Conservation (phyloP, 352 stramenopile genomes). For the Phytophthora pisi region DNA sequence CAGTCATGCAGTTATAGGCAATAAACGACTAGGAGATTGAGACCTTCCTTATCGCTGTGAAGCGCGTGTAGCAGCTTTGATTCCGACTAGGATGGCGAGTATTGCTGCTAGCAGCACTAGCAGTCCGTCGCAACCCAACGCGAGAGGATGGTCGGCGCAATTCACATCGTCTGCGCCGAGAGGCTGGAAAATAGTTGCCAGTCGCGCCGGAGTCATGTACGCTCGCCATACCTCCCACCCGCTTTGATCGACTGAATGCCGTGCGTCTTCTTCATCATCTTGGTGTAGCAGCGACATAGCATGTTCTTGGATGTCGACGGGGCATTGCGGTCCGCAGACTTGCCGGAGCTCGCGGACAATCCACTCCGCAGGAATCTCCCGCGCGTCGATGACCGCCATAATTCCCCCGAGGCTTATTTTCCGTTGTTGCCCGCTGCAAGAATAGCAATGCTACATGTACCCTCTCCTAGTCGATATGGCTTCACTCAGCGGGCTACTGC, state of each 20-base stretch:
- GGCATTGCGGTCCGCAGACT: conserved; percentile 1
- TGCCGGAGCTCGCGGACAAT: conserved; percentile 6
- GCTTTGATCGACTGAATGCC: not conserved
- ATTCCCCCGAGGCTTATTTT: not conserved
- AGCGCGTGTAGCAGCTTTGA: conserved; percentile 7
- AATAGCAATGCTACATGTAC: not conserved
- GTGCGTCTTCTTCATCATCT: conserved; percentile 10
- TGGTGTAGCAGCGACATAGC: not conserved
- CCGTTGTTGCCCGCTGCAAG: not conserved
- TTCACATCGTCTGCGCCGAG: not conserved
- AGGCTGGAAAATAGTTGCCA: not conserved
- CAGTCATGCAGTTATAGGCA: no score
- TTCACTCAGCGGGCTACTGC: not conserved
- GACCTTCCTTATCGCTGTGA: not conserved
- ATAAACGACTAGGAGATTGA: no score
- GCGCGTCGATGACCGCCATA: conserved; percentile 13
- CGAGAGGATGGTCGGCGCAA: conserved; percentile 5
- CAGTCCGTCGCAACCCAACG: conserved; percentile 15
- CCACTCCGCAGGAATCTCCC: conserved; percentile 20
- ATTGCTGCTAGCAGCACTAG: conserved; percentile 3
- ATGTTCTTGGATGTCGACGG: conserved; percentile 1
- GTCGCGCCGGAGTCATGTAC: not conserved
- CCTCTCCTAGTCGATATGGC: conserved; percentile 20
- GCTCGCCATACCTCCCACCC: conserved; percentile 11
- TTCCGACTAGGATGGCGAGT: conserved; percentile 7